Evolutionary conservation across 495 filamentous ascomycete species (phyloP).

Genomic region (Penicillium waksmanii): DNA sequence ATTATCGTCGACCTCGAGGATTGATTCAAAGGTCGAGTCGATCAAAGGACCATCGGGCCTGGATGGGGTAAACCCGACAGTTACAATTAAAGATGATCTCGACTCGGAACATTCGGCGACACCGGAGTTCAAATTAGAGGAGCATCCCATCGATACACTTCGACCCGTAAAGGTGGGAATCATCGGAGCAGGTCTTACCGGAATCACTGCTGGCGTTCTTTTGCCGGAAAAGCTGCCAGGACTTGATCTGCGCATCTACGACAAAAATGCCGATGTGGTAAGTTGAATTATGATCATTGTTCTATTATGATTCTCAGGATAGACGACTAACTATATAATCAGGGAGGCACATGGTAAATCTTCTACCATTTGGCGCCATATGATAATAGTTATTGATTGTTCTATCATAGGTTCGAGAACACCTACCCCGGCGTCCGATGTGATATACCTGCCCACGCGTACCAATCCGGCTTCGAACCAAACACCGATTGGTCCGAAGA

Average conservation of each 20-base stretch:
- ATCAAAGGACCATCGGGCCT: constrained; percentile 17
- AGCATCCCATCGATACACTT: constrained; percentile 45
- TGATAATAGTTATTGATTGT: not conserved
- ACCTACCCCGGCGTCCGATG: constrained; percentile 62
- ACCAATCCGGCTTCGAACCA: constrained; percentile 67
- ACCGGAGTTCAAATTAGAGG: constrained; percentile 37
- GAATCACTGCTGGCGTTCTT: constrained; percentile 52
- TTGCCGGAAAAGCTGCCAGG: constrained; percentile 55
- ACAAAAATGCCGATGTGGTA: constrained; percentile 60
- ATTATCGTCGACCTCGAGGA: constrained; percentile 7
- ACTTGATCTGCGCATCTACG: constrained; percentile 56
- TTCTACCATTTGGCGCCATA: not conserved
- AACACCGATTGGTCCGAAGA: constrained; percentile 69
- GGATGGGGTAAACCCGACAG: constrained; percentile 10
- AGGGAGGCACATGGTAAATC: constrained; percentile 56
- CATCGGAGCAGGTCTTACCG: constrained; percentile 56
- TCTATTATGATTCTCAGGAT: not conserved
- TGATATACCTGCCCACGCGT: constrained; percentile 74
- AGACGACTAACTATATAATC: not conserved
- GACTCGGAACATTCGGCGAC: constrained; percentile 6
- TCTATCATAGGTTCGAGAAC: constrained; percentile 50
- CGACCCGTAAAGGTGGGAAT: constrained; percentile 53
- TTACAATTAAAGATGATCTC: constrained; percentile 20
- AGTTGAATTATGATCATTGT: constrained; percentile 9
- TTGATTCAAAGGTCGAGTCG: constrained; percentile 13